These are phyloP conservation scores for Leccinum rimulosum DNA, from an alignment of 768 basidiomycete species.

Conservation along the genomic window DNA sequence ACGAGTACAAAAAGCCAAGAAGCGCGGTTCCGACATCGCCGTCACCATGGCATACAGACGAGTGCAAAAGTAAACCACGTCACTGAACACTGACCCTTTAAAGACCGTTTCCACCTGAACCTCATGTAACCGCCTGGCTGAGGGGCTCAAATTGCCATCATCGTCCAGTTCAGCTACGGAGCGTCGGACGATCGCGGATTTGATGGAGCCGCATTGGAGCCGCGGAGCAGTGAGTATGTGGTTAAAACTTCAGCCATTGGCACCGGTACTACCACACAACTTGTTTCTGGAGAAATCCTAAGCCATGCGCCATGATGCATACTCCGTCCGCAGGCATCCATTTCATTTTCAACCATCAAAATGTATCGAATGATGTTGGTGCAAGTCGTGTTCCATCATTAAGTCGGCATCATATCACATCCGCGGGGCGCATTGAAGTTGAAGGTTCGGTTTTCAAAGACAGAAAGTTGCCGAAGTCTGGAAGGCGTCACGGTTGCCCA, in stretches of 20 bases:
- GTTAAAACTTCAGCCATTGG: background rate
- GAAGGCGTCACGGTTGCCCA: background rate
- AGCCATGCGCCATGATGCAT: background rate
- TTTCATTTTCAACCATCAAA: background rate
- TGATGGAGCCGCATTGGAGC: constrained; percentile 88
- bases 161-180: constrained; percentile 86
- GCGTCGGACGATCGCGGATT: constrained; percentile 85
- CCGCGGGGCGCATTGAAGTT: background rate
- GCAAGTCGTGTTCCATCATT: background rate
- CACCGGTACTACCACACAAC: background rate
- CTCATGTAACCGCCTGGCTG: constrained; percentile 72
- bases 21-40: background rate
- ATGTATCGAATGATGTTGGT: background rate
- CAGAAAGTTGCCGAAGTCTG: background rate
- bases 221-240: constrained; percentile 78
- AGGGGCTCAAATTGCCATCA: constrained; percentile 54
- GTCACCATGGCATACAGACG: constrained; percentile 74
- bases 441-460: background rate
- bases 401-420: background rate
- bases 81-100: constrained; percentile 59
- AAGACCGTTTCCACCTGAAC: constrained; percentile 96
- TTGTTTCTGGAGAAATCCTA: background rate
- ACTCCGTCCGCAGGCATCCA: background rate
- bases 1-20: background rate
- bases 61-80: constrained; percentile 25